Percentiles rank a stretch among this genome's conserved stretches.
Conservation (phyloP, 805 yeast genomes). For the Suhomyces kilbournensis region DNA sequence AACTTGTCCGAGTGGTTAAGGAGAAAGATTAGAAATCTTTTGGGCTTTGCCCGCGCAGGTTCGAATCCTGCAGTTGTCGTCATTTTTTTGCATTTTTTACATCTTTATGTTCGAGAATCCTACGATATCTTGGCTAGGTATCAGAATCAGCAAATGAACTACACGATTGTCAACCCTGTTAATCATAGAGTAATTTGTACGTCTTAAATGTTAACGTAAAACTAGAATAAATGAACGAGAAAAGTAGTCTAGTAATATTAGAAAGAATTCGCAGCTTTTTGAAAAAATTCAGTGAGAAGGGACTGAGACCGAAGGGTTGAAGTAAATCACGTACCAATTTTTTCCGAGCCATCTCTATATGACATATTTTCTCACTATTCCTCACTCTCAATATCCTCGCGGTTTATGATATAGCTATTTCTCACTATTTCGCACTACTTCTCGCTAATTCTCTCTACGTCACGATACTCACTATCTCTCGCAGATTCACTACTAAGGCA, state of each 20-base stretch:
- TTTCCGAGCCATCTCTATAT: not conserved
- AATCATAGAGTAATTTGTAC: too few relatives aligned
- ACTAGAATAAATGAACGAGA: too few relatives aligned
- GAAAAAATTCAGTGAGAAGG: not conserved
- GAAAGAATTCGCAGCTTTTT: not conserved
- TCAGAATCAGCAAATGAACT: not conserved
- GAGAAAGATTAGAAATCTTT: constrained; percentile 53
- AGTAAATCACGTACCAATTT: too few relatives aligned
- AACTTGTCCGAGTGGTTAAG: constrained; percentile 59
- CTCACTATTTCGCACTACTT: not conserved
- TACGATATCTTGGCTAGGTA: too few relatives aligned
- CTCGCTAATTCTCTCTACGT: not conserved
- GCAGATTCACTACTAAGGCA: not conserved
- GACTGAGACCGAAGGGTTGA: not conserved
- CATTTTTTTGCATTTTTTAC: constrained; percentile 3
- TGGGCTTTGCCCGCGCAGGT: constrained; percentile 41
- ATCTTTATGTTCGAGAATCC: too few relatives aligned
- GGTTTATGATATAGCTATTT: not conserved
- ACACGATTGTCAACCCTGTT: not conserved
- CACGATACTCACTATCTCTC: not conserved
- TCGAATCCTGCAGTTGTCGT: constrained; percentile 56
- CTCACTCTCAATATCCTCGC: not conserved
- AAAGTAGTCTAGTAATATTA: too few relatives aligned
- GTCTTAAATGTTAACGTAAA: too few relatives aligned
- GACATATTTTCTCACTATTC: not conserved